Percentiles rank a stretch among this genome's conserved stretches.
Conservation (phyloP, 108 stramenopile species). For the Thalassiosira profunda region DNA sequence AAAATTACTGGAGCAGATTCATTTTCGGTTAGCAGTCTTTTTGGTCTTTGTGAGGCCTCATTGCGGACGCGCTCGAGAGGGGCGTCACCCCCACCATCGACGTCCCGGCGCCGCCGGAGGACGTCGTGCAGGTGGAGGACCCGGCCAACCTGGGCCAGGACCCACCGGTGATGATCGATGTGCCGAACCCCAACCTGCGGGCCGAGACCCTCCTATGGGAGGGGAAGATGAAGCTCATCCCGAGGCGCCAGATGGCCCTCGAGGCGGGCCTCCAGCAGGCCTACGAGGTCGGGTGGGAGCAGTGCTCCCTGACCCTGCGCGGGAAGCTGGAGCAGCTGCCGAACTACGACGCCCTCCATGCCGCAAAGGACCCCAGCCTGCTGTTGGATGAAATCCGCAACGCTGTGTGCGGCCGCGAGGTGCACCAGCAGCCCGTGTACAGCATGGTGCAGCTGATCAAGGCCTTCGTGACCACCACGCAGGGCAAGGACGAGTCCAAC, state of each 20-base stretch:
- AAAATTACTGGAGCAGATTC: no score
- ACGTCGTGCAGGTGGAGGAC: no score
- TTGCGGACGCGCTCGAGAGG: no score
- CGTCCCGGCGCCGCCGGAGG: no score
- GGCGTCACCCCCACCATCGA: no score
- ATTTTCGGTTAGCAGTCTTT: no score
- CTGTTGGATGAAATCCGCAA: not conserved
- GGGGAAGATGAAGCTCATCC: not conserved
- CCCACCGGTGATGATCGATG: no score
- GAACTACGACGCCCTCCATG: not conserved
- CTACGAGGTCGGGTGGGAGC: not conserved
- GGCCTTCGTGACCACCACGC: no score
- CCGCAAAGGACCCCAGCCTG: constrained; percentile 1
- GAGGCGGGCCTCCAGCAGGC: not conserved
- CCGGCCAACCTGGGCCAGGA: not conserved
- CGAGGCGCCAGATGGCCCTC: not conserved
- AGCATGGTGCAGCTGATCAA: constrained; percentile 9
- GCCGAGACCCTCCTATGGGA: constrained; percentile 3
- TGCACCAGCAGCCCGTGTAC: not conserved
- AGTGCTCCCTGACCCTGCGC: constrained; percentile 1
- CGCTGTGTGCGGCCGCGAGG: not conserved
- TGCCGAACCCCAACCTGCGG: no score
- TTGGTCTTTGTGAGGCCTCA: no score
- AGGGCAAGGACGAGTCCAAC: not conserved
- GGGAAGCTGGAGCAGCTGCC: not conserved